Evolutionary conservation across 176 grass and related monocot species (phyloP).

Genomic region (Cocos nucifera): DNA sequence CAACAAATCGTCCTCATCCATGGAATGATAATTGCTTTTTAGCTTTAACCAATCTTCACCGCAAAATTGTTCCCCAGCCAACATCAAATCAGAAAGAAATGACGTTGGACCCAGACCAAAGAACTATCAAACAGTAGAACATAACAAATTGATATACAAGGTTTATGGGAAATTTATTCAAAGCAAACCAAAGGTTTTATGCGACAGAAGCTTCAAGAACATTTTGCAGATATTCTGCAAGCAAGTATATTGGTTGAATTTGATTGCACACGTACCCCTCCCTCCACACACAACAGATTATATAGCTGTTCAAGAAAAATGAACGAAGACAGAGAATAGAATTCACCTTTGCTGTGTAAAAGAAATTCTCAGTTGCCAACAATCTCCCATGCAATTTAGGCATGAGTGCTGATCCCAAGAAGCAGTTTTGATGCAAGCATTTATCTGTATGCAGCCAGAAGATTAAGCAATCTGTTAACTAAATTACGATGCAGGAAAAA

Average conservation of each 20-base stretch:
- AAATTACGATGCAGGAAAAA: no score
- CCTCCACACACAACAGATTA: not conserved
- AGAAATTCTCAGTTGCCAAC: conserved; percentile 93
- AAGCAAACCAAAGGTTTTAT: no score
- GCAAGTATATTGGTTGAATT: no score
- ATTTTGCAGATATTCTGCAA: no score
- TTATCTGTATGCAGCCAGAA: conserved; percentile 40
- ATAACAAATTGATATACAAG: no score
- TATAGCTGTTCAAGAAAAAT: not conserved
- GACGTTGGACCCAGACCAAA: conserved; percentile 55
- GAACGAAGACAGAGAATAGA: not conserved
- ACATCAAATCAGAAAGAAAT: conserved; percentile 62
- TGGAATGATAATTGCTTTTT: conserved; percentile 58
- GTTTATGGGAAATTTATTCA: no score
- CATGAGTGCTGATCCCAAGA: conserved; percentile 51
- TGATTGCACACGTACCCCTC: no score
- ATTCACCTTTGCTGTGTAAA: conserved; percentile 72
- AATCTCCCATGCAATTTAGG: conserved; percentile 66
- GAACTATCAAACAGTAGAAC: conserved; percentile 44
- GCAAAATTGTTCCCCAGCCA: conserved; percentile 70
- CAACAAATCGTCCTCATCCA: conserved; percentile 65
- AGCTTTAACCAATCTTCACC: conserved; percentile 74
- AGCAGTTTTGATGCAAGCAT: conserved; percentile 53
- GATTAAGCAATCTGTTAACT: no score
- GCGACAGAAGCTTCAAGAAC: no score